These are phyloP conservation scores for Aspergillus amoenus DNA, from an alignment of 2,329 filamentous ascomycete species.

Conservation along the genomic window DNA sequence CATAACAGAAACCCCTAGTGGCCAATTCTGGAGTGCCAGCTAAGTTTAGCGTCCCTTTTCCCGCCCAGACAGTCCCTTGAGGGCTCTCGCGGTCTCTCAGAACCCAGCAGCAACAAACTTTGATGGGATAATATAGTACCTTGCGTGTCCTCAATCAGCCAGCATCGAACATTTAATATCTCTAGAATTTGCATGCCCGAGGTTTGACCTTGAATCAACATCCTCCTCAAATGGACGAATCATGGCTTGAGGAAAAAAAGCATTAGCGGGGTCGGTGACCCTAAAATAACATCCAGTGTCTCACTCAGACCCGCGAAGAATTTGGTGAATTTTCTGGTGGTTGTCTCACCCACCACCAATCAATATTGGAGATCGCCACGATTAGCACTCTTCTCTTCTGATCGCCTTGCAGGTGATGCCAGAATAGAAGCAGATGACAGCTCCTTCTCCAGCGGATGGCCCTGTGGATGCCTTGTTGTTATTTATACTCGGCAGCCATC, in stretches of 20 bases:
- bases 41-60: too few species aligned
- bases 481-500: conserved; percentile 12
- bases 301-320: conserved; percentile 11
- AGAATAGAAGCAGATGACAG: conserved; percentile 3
- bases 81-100: too few species aligned
- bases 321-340: neutral
- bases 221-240: conserved; percentile 13
- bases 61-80: too few species aligned
- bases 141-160: neutral
- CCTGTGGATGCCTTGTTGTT: conserved; percentile 12
- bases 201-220: neutral
- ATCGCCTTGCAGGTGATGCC: neutral
- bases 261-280: conserved; percentile 2
- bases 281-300: conserved; percentile 26
- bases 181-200: neutral
- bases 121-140: neutral
- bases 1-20: neutral
- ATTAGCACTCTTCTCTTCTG: neutral
- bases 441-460: neutral
- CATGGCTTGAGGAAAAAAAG: neutral
- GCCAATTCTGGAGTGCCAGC: too few species aligned
- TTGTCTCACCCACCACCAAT: conserved; percentile 17
- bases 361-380: conserved; percentile 5
- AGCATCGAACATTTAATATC: neutral
- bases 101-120: neutral